These are phyloP conservation scores for Quercus variabilis DNA, from an alignment of 306 rosid genomes.

Conservation along the genomic window DNA sequence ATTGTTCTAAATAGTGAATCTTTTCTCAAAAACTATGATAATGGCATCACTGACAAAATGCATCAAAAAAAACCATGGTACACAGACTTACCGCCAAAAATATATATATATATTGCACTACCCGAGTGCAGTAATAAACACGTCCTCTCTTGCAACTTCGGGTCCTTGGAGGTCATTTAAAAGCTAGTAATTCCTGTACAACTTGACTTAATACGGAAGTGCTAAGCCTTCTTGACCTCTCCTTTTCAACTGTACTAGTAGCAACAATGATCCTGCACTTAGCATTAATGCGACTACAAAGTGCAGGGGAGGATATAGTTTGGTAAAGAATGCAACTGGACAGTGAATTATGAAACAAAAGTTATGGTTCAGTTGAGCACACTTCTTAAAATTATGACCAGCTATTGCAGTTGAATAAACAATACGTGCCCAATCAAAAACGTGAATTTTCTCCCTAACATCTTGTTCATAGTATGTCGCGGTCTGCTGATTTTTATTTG, in stretches of 20 bases:
- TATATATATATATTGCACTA: constrained; percentile 14
- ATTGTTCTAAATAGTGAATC: background rate
- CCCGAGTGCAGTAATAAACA: constrained; percentile 96
- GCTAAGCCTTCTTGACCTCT: constrained; percentile 84
- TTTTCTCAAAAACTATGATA: background rate
- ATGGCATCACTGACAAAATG: constrained; percentile 4
- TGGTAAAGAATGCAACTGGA: constrained; percentile 13
- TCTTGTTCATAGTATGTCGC: constrained; percentile 82
- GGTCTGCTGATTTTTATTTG: constrained; percentile 93
- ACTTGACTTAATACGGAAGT: constrained; percentile 88
- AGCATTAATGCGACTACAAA: constrained; percentile 12
- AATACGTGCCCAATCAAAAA: constrained; percentile 85
- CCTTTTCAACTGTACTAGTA: constrained; percentile 83
- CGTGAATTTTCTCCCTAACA: constrained; percentile 86
- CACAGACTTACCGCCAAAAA: background rate
- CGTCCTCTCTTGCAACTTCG: constrained; percentile 92
- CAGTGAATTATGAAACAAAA: constrained; percentile 3
- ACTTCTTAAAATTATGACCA: constrained; percentile 87
- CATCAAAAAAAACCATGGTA: background rate
- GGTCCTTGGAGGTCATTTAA: constrained; percentile 92
- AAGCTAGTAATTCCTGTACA: constrained; percentile 78
- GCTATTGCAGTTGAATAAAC: constrained; percentile 89
- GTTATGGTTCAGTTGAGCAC: constrained; percentile 28
- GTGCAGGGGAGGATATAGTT: background rate
- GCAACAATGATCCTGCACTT: constrained; percentile 72